Conservation (phyloP, 1,139 yeast species). For the Taiozyma sp. region DNA sequence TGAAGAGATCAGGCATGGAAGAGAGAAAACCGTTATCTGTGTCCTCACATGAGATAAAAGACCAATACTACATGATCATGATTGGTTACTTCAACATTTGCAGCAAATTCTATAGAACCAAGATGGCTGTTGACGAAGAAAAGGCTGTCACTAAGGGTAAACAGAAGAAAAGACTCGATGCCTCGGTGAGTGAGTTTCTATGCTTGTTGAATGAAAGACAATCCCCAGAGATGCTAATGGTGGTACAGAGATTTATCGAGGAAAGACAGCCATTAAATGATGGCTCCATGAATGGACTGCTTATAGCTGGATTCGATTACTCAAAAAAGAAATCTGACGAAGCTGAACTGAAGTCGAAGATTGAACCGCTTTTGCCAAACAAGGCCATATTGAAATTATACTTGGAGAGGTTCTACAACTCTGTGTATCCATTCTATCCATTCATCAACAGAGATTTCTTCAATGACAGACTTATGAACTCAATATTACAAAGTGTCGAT, state of each 20-base stretch:
- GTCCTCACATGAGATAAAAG: constrained; percentile 14
- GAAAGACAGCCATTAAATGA: constrained; percentile 13
- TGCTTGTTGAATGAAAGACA: constrained; percentile 17
- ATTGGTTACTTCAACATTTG: constrained; percentile 19
- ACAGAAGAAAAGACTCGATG: constrained; percentile 17
- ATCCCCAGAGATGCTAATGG: constrained; percentile 15
- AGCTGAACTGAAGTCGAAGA: constrained; percentile 15
- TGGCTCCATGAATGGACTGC: constrained; percentile 4
- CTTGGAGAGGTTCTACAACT: constrained; percentile 31
- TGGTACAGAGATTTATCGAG: constrained; percentile 13
- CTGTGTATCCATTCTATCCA: constrained; percentile 41
- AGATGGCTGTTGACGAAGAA: constrained; percentile 6
- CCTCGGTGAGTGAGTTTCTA: constrained; percentile 14
- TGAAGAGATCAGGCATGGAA: constrained; percentile 23
- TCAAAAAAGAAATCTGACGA: constrained; percentile 1
- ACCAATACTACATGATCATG: constrained; percentile 17
- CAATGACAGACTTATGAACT: constrained; percentile 17
- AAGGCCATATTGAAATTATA: constrained; percentile 30
- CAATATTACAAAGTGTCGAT: constrained; percentile 10
- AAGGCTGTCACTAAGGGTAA: constrained; percentile 2
- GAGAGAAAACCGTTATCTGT: constrained; percentile 21
- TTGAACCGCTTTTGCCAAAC: constrained; percentile 30
- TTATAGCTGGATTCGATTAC: constrained; percentile 4
- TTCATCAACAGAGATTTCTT: constrained; percentile 34
- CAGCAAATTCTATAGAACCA: constrained; percentile 10